Base-by-base conservation (phyloP, 225 moss, liverwort and hornwort genomes). In the Climacium dendroides region DNA sequence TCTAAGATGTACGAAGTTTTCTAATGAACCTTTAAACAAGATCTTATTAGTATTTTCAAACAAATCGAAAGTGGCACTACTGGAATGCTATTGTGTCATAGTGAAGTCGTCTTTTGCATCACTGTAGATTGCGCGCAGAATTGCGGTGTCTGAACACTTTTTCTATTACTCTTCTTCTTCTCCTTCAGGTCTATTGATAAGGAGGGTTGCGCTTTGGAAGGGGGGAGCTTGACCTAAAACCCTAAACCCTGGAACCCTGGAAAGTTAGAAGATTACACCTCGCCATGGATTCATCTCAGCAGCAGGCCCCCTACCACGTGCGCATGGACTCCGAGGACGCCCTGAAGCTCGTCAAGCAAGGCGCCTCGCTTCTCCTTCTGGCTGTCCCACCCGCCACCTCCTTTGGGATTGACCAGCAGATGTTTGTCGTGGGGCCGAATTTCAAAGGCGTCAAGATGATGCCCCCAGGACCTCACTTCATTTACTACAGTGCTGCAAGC, bases 391-490 rank as follows among this genome's bases (percentile, higher is more conserved):
- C 91, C 3, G 89, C 91, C 35, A 93, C 93, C 54, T 91, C 92
- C 78, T 94, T 99, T 60, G 99, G 99, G 41, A 91, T 99, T 81
- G 91, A 97, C 81, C 90, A 90, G 67, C 94, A 99, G 95, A 96
- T 96, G 94, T 99, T 97, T 89, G 94, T 96, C 30, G 94, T 95
- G 64, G 99, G 99, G 53, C 95, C 97, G 54, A 96, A 94, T 77
- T 99, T 99, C 39, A 94, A 89, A 92, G 99, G 99, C 66, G 89
- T 99, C 28, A 99, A 99, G 91, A 99, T 99, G 96, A 90, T 99
- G 71, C 92, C 95, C 24, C 94, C 95, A 2, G 99, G 99, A 41
- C 92, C 97, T 69, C 99, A 99, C 91, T 99, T 99, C 89, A 91
- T 99, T 62, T 99, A 95, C 90, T 99, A 97, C 85, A 94, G 93